Base-by-base conservation (phyloP, 192 early-diverging fungal species). In the Entophlyctis helioformis region DNA sequence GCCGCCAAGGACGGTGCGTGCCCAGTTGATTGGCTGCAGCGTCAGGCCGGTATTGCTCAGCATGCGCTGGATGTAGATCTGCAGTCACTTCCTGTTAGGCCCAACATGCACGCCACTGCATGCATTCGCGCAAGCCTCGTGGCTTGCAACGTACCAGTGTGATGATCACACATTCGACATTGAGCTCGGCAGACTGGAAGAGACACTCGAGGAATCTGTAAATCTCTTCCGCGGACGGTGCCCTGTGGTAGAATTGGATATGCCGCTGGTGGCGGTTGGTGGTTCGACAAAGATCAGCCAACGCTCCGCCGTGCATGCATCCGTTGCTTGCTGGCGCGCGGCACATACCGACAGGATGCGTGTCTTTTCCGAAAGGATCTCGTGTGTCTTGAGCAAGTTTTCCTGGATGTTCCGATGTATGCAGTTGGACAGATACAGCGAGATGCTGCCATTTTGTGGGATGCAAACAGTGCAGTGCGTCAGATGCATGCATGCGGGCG, bases 61-160 rank as follows among this genome's bases (percentile, higher is more conserved):
- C 71, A 87, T 81, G 7, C 85, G 59, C 44, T 84, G 70, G 23
- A 85, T 64, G 45, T 87, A 87, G 3, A 82, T 39, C 66, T 68
- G 36, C 23, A 4, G 29, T 8, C 29, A 31, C 11, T 31, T 4
- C 29, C 29, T 31, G 29, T 31, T 11, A 31, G 11, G 29, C 6
- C 29, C 29, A 31, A 31, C n/a, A n/a, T n/a, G n/a, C n/a, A n/a
- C n/a, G n/a, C n/a, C n/a, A n/a, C n/a, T n/a, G n/a, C n/a, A n/a
- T n/a, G n/a, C n/a, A n/a, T n/a, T 31, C 29, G 29, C 11, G 4
- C 6, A 4, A 31, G 22, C 9, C 22, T 13, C 42, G 19, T 10
- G 42, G 29, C 21, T 13, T 36, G 21, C 13, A 28, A 21, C 5
- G 10, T 51, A 76, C 76, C 39, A 77, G 47, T 3, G 61, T 71